Percentiles rank a stretch among this genome's conserved stretches.
These are phyloP conservation scores for Neotropicomus parvogracilis DNA, from an alignment of 1,284 basidiomycete genomes.

Conservation along the genomic window DNA sequence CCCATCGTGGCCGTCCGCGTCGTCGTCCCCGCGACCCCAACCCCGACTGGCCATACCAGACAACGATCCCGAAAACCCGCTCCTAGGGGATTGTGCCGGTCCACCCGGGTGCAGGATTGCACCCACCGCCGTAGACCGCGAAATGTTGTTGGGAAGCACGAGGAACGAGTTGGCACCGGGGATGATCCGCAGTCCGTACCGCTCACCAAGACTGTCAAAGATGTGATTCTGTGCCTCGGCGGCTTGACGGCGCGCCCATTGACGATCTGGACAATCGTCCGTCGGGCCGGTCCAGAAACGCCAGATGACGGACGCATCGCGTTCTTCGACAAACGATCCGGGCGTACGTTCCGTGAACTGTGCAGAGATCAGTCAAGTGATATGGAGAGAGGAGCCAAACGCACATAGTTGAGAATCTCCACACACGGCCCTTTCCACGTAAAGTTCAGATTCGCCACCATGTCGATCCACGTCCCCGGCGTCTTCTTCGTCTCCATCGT, in stretches of 20 bases:
- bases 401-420: conserved; percentile 78
- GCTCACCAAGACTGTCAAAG: conserved; percentile 79
- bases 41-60: conserved; percentile 1
- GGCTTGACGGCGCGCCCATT: conserved; percentile 82
- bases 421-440: conserved; percentile 76
- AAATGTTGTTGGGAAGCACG: conserved; percentile 80
- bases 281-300: conserved; percentile 68
- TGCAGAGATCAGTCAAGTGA: neutral
- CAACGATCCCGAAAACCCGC: conserved; percentile 14
- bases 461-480: conserved; percentile 63
- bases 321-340: conserved; percentile 79
- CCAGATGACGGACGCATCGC: conserved; percentile 83
- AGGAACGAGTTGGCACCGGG: conserved; percentile 77
- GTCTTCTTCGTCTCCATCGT: conserved; percentile 37
- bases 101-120: conserved; percentile 69
- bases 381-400: conserved; percentile 28
- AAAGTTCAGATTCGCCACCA: conserved; percentile 75
- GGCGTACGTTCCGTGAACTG: conserved; percentile 88
- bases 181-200: conserved; percentile 76
- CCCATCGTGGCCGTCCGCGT: conserved; percentile 2
- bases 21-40: neutral
- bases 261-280: conserved; percentile 49
- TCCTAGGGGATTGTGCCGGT: conserved; percentile 50
- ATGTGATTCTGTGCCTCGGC: conserved; percentile 90
- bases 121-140: conserved; percentile 75